phyloP scores from a whole-genome alignment of 176 grass and related monocot genomes.

The Avena atlantica region DNA sequence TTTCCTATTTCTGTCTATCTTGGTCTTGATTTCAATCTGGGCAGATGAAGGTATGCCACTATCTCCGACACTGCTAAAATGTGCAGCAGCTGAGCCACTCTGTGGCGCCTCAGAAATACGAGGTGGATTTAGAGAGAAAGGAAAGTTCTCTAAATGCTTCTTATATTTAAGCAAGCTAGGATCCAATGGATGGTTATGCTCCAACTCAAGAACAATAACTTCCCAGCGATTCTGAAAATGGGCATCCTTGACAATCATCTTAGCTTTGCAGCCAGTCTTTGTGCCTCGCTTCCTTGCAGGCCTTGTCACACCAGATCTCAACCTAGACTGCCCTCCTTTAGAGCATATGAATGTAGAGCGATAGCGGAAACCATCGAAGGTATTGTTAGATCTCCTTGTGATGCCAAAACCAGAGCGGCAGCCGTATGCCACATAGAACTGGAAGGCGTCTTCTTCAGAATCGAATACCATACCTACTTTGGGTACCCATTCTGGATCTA shows the following conservation, averaged over 20 bases:
- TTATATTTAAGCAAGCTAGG: constrained; percentile 73
- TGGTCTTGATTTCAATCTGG: constrained; percentile 57
- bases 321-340: constrained; percentile 78
- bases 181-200: constrained; percentile 81
- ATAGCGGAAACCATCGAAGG: constrained; percentile 81
- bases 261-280: constrained; percentile 88
- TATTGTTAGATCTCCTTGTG: constrained; percentile 80
- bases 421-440: constrained; percentile 82
- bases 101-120: constrained; percentile 44
- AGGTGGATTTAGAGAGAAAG: constrained; percentile 58
- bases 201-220: constrained; percentile 78
- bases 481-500: constrained; percentile 56
- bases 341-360: constrained; percentile 87
- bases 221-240: constrained; percentile 89
- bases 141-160: constrained; percentile 66
- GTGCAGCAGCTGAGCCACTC: constrained; percentile 28
- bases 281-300: constrained; percentile 63
- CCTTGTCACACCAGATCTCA: constrained; percentile 62
- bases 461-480: constrained; percentile 79
- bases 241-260: constrained; percentile 88
- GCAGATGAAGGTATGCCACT: constrained; percentile 41
- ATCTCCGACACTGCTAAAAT: constrained; percentile 37
- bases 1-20: constrained; percentile 69
- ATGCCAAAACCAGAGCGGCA: constrained; percentile 77
- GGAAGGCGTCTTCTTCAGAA: constrained; percentile 85